A percentile compares a stretch with the other conserved stretches of the same genome.
Evolutionary conservation across 2,329 filamentous ascomycete species (phyloP).

Genomic region (Epichloe gansuensis): DNA sequence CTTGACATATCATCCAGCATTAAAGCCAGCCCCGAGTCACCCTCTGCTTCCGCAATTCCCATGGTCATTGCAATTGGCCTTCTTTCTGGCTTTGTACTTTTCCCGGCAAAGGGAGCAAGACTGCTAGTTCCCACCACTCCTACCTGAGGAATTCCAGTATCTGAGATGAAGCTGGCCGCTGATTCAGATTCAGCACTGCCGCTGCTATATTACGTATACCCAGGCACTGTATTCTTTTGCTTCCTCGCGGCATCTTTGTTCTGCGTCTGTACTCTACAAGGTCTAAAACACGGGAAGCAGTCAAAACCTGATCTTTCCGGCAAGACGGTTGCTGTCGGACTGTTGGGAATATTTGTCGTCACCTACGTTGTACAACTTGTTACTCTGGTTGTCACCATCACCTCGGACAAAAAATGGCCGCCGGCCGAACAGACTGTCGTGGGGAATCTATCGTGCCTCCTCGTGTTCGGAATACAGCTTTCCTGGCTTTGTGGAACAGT

Average conservation of each 20-base stretch:
- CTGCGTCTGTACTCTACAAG: constrained; percentile 41
- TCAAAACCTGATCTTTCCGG: constrained; percentile 9
- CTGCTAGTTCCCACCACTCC: not conserved
- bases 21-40: not conserved
- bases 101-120: not conserved
- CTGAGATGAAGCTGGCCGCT: constrained; percentile 2
- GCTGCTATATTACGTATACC: constrained; percentile 45
- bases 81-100: not conserved
- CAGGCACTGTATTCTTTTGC: constrained; percentile 42
- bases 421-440: constrained; percentile 38
- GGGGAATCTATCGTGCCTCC: constrained; percentile 45
- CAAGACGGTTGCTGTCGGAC: constrained; percentile 22
- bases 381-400: constrained; percentile 24
- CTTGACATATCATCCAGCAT: not conserved
- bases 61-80: not conserved
- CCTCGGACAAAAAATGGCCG: constrained; percentile 24
- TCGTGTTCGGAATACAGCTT: constrained; percentile 51
- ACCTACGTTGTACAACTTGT: constrained; percentile 36
- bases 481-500: constrained; percentile 37
- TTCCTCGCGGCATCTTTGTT: constrained; percentile 39
- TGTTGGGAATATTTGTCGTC: constrained; percentile 29
- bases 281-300: constrained; percentile 16
- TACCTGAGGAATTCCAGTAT: not conserved
- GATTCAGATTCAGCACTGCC: constrained; percentile 18
- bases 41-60: not conserved